phyloP scores from a whole-genome alignment of 1,284 basidiomycete genomes.

The Papiliotrema nemorosa region DNA sequence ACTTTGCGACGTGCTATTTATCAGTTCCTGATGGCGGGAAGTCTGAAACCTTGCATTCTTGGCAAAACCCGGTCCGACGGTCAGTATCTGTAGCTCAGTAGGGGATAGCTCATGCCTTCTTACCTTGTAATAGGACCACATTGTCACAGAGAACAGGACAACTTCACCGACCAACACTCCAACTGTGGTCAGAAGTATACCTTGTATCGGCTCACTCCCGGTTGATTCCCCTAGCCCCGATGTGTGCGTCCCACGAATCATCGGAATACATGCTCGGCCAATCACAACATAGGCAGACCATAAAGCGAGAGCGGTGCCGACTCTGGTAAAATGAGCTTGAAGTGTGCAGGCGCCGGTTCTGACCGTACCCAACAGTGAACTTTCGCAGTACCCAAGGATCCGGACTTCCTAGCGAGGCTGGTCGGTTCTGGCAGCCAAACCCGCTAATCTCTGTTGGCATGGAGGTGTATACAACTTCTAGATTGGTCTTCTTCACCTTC shows the following conservation, averaged over 20 bases:
- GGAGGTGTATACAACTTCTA: no score
- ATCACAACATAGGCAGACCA: slow-evolving; percentile 65
- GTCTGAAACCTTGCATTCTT: slow-evolving; percentile 54
- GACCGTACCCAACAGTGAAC: slow-evolving; percentile 24
- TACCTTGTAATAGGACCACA: slow-evolving; percentile 69
- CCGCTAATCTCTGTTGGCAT: no score
- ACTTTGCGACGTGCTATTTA: slow-evolving; percentile 21
- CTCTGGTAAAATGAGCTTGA: slow-evolving; percentile 13
- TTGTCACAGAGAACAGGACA: slow-evolving; percentile 62
- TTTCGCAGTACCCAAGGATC: slow-evolving; percentile 34
- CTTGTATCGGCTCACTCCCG: slow-evolving; percentile 57
- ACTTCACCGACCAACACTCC: slow-evolving; percentile 59
- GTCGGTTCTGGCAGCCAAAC: background rate
- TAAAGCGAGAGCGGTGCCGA: slow-evolving; percentile 30
- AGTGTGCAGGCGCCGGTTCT: background rate
- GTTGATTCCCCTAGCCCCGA: slow-evolving; percentile 53
- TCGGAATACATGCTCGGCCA: slow-evolving; percentile 61
- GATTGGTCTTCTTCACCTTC: no score
- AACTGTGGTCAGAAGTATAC: slow-evolving; percentile 49
- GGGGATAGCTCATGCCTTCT: slow-evolving; percentile 8
- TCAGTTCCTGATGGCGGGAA: background rate
- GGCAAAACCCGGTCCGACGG: slow-evolving; percentile 67
- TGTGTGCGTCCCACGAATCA: slow-evolving; percentile 54
- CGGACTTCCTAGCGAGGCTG: slow-evolving; percentile 6
- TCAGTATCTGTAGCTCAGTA: slow-evolving; percentile 51